Base-by-base conservation (phyloP, 352 stramenopile genomes). In the Phytophthora idaei region DNA sequence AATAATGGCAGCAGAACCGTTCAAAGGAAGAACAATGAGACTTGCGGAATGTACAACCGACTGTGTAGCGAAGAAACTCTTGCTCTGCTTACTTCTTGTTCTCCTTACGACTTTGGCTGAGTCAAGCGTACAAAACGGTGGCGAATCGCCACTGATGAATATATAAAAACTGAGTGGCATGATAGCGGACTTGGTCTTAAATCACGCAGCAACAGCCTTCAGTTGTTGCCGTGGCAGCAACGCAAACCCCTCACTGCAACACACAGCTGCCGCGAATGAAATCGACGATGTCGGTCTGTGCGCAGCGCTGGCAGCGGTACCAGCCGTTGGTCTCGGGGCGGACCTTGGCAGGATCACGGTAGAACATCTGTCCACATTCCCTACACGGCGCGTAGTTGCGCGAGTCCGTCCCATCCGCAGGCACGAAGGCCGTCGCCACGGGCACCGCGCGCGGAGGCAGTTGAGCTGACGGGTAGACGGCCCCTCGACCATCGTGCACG, bases 291-390 rank as follows among this genome's bases (percentile, higher is more conserved):
- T 92, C 77, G 29, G 70, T 77, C 5, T 63, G 66, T 31, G 81
- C 76, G 58, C 85, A 93, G 50, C 73, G 66, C 21, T 81, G 61
- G 61, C 85, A 93, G 46, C 85, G 80, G 58, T 89, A 90, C 78
- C 82, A 93, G 3, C 69, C 83, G 47, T 81, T 87, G 4, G 85
- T 92, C 32, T 90, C 81, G 0, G 85, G 83, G 1, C 73, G 78
- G 14, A 90, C 69, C 25, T 74, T 79, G 6, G 42, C 61, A 1
- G 67, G 74, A 44, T 92, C 78, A 4, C 85, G 76, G 36, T 92
- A 87, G 64, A 93, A 93, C 25, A 75, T 73, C n/a, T 77, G 69
- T 2, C 78, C 74, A 64, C 85, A 93, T 36, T 85, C 81, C 9
- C 81, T 78, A 58, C 85, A 93, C 31, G 69, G 59, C 29, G 64